Conservation (phyloP, 2,329 filamentous ascomycete genomes). For the Phialophora verrucosa region DNA sequence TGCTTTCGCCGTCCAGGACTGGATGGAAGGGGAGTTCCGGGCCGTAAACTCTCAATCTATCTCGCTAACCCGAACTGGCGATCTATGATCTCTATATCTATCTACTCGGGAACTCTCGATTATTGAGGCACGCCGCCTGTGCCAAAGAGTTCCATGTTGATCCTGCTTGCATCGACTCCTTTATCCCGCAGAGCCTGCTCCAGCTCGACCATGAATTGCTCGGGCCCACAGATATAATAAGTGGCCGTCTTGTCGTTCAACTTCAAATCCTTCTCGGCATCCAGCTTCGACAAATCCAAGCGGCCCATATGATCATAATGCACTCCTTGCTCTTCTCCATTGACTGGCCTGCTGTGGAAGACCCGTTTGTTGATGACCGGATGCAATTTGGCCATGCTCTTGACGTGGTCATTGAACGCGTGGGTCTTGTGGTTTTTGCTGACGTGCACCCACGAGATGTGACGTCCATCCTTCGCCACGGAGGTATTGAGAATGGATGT, state of each 20-base stretch:
- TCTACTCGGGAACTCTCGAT: background rate
- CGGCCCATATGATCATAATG: conserved; percentile 66
- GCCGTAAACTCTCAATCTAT: background rate
- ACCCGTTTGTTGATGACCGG: conserved; percentile 59
- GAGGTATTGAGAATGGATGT: conserved; percentile 64
- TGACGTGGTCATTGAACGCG: conserved; percentile 62
- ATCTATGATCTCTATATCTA: background rate
- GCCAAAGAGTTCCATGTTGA: conserved; percentile 72
- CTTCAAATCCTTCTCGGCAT: conserved; percentile 59
- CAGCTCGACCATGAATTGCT: conserved; percentile 69
- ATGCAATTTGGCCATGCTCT: conserved; percentile 50
- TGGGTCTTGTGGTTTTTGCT: conserved; percentile 54
- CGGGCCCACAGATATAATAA: conserved; percentile 76
- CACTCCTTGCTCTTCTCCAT: conserved; percentile 56
- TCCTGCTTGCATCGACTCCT: conserved; percentile 64
- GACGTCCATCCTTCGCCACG: conserved; percentile 53
- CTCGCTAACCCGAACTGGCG: background rate
- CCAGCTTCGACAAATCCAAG: conserved; percentile 62
- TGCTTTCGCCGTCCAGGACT: background rate
- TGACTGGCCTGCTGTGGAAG: conserved; percentile 61
- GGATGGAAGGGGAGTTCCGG: background rate
- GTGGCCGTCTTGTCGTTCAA: conserved; percentile 60
- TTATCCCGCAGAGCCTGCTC: conserved; percentile 58
- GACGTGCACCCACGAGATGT: conserved; percentile 66
- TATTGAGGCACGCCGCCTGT: conserved; percentile 52